A percentile compares a stretch with the other conserved stretches of the same genome.
Evolutionary conservation across 352 stramenopile species (phyloP).

Genomic region (Globisporangium radiosum): DNA sequence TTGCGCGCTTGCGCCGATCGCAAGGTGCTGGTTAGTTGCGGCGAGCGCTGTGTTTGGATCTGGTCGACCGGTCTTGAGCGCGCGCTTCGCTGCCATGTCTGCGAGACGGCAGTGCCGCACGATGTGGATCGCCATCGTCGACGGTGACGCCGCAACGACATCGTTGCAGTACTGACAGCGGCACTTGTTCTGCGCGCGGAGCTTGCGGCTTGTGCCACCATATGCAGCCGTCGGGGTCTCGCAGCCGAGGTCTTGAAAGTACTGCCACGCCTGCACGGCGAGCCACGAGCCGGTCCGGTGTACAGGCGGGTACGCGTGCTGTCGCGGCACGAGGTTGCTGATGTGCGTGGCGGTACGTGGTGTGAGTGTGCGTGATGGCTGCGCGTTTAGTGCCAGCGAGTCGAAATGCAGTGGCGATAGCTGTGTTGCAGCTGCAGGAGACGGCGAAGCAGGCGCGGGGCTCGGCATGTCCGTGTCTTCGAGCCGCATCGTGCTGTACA

Average conservation of each 20-base stretch:
- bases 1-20: background rate
- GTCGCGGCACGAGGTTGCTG: background rate
- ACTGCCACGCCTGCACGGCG: constrained; percentile 7
- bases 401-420: background rate
- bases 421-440: background rate
- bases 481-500: background rate
- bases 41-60: constrained; percentile 1
- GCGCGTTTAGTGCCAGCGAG: background rate
- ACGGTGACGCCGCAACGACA: constrained; percentile 1
- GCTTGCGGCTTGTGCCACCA: constrained; percentile 1
- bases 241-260: constrained; percentile 6
- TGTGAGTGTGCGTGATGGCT: background rate
- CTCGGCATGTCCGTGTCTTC: background rate
- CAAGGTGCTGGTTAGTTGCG: background rate
- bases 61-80: constrained; percentile 1
- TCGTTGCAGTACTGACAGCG: constrained; percentile 12
- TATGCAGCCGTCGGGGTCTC: constrained; percentile 1
- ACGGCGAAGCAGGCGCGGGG: background rate
- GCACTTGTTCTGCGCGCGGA: constrained; percentile 5
- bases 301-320: background rate
- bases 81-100: constrained; percentile 6
- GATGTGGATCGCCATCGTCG: constrained; percentile 14
- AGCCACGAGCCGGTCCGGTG: background rate
- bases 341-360: background rate
- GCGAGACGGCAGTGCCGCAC: constrained; percentile 6